phyloP scores from a whole-genome alignment of 2,329 filamentous ascomycete genomes.

The Alternaria angustiovoidea region DNA sequence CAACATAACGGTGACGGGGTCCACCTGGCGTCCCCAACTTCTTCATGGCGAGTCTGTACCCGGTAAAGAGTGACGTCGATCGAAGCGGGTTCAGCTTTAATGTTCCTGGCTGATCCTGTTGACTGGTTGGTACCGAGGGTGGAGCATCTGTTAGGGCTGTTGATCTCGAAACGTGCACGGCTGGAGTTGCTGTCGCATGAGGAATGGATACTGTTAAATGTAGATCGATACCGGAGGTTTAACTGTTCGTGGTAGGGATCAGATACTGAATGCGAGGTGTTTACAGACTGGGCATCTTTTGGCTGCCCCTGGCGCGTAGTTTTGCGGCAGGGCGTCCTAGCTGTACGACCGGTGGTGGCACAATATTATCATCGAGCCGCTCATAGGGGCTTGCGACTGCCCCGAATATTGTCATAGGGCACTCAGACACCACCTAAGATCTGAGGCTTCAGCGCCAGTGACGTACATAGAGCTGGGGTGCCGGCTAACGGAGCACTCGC shows the following conservation, averaged over 20 bases:
- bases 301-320: conserved; percentile 19
- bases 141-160: conserved; percentile 29
- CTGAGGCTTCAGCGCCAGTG: conserved; percentile 21
- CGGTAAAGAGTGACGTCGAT: conserved; percentile 38
- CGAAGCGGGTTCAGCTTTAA: conserved; percentile 36
- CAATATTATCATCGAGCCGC: conserved; percentile 12
- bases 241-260: conserved; percentile 34
- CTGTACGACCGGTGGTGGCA: neutral
- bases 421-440: conserved; percentile 5
- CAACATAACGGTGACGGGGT: conserved; percentile 23
- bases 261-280: conserved; percentile 8
- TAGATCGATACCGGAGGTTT: conserved; percentile 38
- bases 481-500: conserved; percentile 20
- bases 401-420: conserved; percentile 1
- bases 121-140: conserved; percentile 27
- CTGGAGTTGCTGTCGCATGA: conserved; percentile 26
- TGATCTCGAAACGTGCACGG: conserved; percentile 34
- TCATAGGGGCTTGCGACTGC: neutral
- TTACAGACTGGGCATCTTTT: conserved; percentile 10
- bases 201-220: conserved; percentile 20
- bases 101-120: conserved; percentile 21
- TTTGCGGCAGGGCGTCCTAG: conserved; percentile 6
- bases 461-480: conserved; percentile 32
- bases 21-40: conserved; percentile 25
- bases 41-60: conserved; percentile 19